Evolutionary conservation across 768 basidiomycete genomes (phyloP).

Genomic region (Lentinula boryana): DNA sequence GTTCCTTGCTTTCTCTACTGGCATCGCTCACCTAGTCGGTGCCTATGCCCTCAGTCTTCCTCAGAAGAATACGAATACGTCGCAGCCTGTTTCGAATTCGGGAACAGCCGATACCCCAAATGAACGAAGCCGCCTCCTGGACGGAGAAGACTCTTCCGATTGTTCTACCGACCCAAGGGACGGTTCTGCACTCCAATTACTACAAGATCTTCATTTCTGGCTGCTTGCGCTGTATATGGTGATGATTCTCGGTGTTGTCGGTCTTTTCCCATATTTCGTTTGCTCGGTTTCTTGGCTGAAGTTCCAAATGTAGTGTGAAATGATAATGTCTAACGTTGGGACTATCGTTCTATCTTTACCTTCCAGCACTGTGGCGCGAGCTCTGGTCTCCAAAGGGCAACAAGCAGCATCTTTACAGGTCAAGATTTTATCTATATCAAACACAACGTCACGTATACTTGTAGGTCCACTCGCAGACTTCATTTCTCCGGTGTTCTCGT

Average conservation of each 20-base stretch:
- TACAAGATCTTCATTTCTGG: slow-evolving; percentile 61
- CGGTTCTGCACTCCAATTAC: slow-evolving; percentile 24
- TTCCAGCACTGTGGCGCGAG: slow-evolving; percentile 11
- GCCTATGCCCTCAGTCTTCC: slow-evolving; percentile 33
- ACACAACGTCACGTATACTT: slow-evolving; percentile 64
- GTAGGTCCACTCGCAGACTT: slow-evolving; percentile 70
- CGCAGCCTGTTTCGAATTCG: not conserved
- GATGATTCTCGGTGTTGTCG: slow-evolving; percentile 62
- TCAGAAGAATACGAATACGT: not conserved
- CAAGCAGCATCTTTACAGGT: slow-evolving; percentile 52
- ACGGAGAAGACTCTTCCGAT: slow-evolving; percentile 7
- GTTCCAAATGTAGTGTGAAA: slow-evolving; percentile 49
- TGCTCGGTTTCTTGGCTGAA: not conserved
- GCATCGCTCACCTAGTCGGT: slow-evolving; percentile 48
- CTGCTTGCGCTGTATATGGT: slow-evolving; percentile 44
- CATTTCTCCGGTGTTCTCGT: slow-evolving; percentile 54
- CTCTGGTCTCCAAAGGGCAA: slow-evolving; percentile 24
- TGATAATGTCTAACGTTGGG: slow-evolving; percentile 81
- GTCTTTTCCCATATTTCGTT: slow-evolving; percentile 19
- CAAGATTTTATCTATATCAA: slow-evolving; percentile 60
- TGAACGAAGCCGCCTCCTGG: not conserved
- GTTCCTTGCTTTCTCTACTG: slow-evolving; percentile 53
- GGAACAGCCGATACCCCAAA: not conserved
- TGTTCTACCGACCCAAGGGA: not conserved
- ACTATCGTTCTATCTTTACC: slow-evolving; percentile 67